These are phyloP conservation scores for Lentinula aciculospora DNA, from an alignment of 768 basidiomycete species.

Conservation along the genomic window DNA sequence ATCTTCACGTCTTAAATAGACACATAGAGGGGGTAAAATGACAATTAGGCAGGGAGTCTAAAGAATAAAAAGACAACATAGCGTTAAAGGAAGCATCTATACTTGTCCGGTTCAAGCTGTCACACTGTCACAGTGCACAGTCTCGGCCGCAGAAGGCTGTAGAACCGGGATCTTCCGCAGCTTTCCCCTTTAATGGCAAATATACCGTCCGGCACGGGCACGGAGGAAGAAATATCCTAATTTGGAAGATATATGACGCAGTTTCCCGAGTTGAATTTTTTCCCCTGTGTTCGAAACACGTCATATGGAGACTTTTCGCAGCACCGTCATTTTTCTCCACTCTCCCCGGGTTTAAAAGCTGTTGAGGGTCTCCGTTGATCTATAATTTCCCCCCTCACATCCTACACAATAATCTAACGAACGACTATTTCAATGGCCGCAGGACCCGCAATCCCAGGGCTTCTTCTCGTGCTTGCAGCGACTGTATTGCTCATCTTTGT, in stretches of 20 bases:
- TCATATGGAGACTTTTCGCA: neutral
- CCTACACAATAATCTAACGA: too few relatives aligned
- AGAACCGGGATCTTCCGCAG: too few relatives aligned
- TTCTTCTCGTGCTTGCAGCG: slow-evolving; percentile 69
- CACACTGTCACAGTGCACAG: too few relatives aligned
- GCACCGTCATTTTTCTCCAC: neutral
- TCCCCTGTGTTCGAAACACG: neutral
- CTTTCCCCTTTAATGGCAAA: too few relatives aligned
- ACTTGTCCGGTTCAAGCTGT: too few relatives aligned
- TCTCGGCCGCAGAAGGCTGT: too few relatives aligned
- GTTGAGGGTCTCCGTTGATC: neutral
- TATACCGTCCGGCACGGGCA: too few relatives aligned
- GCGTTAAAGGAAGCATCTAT: neutral
- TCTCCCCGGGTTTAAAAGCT: neutral
- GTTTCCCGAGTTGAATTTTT: too few relatives aligned
- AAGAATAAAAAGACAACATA: neutral
- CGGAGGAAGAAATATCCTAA: too few relatives aligned
- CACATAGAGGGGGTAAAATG: neutral
- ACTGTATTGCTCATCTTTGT: slow-evolving; percentile 68
- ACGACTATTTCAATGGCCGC: slow-evolving; percentile 34
- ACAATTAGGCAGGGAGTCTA: neutral
- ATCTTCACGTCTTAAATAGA: neutral
- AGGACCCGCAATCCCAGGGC: slow-evolving; percentile 59
- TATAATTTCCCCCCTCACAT: neutral
- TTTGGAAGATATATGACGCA: too few relatives aligned